Evolutionary conservation across 352 stramenopile genomes (phyloP).

Genomic region (Phytophthora tentaculata): DNA sequence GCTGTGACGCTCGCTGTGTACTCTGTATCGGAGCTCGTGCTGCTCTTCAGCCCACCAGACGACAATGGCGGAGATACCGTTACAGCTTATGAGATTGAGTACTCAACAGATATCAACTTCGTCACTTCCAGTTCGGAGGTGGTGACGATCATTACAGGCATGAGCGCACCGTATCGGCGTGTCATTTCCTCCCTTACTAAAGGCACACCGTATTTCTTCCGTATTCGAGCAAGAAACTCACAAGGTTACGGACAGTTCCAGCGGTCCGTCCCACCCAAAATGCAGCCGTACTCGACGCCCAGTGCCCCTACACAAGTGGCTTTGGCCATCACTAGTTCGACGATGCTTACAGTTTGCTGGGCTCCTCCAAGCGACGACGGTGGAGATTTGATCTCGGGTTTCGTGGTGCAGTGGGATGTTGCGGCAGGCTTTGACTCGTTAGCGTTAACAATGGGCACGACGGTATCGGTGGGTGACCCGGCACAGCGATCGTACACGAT

Average conservation of each 20-base stretch:
- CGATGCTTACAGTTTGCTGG: constrained; percentile 93
- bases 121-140: constrained; percentile 42
- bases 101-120: constrained; percentile 83
- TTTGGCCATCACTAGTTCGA: constrained; percentile 78
- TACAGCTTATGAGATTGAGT: constrained; percentile 93
- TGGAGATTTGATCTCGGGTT: constrained; percentile 88
- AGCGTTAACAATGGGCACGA: constrained; percentile 62
- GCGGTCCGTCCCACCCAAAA: constrained; percentile 77
- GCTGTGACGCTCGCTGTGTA: constrained; percentile 74
- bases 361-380: constrained; percentile 84
- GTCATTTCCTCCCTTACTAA: constrained; percentile 70
- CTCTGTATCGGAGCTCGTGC: constrained; percentile 84
- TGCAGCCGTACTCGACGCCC: constrained; percentile 93
- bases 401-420: constrained; percentile 94
- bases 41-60: constrained; percentile 90
- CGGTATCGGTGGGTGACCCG: constrained; percentile 56
- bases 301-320: constrained; percentile 88
- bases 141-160: constrained; percentile 62
- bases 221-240: constrained; percentile 69
- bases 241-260: constrained; percentile 83
- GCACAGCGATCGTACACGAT: constrained; percentile 80
- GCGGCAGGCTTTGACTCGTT: constrained; percentile 89
- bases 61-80: constrained; percentile 89
- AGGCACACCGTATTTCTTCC: constrained; percentile 72
- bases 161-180: constrained; percentile 57